Percentiles rank a stretch among this genome's conserved stretches.
Conservation (phyloP, 2,329 filamentous ascomycete genomes). For the Acrocalymma vagum region DNA sequence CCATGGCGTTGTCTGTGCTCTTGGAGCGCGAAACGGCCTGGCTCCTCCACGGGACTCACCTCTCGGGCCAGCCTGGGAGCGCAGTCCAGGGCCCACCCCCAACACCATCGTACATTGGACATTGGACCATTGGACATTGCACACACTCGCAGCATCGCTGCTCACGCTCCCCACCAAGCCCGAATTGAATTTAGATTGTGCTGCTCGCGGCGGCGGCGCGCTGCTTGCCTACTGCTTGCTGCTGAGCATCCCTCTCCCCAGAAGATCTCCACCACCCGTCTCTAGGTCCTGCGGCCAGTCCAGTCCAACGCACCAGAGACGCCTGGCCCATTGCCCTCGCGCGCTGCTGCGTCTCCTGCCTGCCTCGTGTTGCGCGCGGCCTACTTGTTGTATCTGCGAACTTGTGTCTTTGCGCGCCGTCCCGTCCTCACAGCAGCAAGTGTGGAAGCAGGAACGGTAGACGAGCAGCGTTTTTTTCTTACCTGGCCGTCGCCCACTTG, state of each 20-base stretch:
- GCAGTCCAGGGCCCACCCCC: slow-evolving; percentile 37
- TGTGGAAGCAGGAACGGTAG: not conserved
- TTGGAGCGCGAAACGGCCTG: slow-evolving; percentile 31
- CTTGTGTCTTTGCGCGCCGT: slow-evolving; percentile 37
- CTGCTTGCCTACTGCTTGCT: slow-evolving; percentile 30
- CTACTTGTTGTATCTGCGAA: slow-evolving; percentile 41
- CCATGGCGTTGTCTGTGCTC: slow-evolving; percentile 34
- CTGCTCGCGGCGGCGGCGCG: slow-evolving; percentile 42
- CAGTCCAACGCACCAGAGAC: too few relatives aligned
- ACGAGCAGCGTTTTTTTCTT: not conserved
- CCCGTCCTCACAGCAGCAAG: slow-evolving; percentile 44
- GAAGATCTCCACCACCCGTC: slow-evolving; percentile 46
- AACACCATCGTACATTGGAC: slow-evolving; percentile 32
- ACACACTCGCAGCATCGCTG: too few relatives aligned
- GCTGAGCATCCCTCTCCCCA: slow-evolving; percentile 37
- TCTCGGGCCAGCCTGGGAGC: slow-evolving; percentile 37
- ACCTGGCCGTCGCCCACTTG: too few relatives aligned
- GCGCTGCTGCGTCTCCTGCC: slow-evolving; percentile 24
- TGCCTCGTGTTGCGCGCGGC: too few relatives aligned
- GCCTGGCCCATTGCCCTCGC: slow-evolving; percentile 22
- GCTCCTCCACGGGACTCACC: slow-evolving; percentile 30
- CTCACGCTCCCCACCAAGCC: slow-evolving; percentile 39
- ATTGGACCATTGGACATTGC: too few relatives aligned
- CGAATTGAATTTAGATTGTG: slow-evolving; percentile 48
- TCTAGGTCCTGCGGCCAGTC: slow-evolving; percentile 34